Conservation (phyloP, 2,329 filamentous ascomycete genomes). For the Ophiostoma sp. region DNA sequence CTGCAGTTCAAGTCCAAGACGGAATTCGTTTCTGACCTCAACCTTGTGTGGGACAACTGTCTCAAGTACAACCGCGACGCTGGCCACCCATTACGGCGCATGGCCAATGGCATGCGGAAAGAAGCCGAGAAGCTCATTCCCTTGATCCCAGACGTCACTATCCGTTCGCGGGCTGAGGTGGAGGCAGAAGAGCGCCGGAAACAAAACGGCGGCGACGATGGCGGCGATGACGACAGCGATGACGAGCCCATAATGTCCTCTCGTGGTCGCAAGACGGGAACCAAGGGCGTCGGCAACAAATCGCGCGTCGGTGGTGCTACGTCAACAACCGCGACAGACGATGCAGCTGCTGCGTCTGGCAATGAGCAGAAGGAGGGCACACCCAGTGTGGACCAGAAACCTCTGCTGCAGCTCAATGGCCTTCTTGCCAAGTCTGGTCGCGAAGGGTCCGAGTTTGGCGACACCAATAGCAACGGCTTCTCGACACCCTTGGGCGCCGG, state of each 20-base stretch:
- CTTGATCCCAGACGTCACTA: conserved; percentile 85
- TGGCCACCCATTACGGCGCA: conserved; percentile 79
- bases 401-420: conserved; percentile 61
- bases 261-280: conserved; percentile 79
- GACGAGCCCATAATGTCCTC: conserved; percentile 99
- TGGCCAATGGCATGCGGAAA: conserved; percentile 93
- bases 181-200: conserved; percentile 82
- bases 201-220: conserved; percentile 78
- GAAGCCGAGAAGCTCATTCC: conserved; percentile 96
- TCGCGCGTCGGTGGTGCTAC: conserved; percentile 43
- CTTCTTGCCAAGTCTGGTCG: conserved; percentile 51
- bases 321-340: conserved; percentile 6
- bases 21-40: conserved; percentile 89
- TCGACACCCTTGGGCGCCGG: conserved; percentile 66
- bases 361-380: conserved; percentile 62
- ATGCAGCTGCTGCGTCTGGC: not conserved
- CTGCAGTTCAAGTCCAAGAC: conserved; percentile 80
- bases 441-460: conserved; percentile 72
- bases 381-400: conserved; percentile 69
- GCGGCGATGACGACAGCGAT: conserved; percentile 86
- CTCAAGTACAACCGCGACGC: conserved; percentile 91
- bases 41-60: conserved; percentile 96
- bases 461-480: conserved; percentile 74
- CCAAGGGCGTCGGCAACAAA: conserved; percentile 67
- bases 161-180: conserved; percentile 87